Percentiles rank a stretch among this genome's conserved stretches.
phyloP scores from a whole-genome alignment of 2,329 filamentous ascomycete genomes.

The Alternaria gaisen region DNA sequence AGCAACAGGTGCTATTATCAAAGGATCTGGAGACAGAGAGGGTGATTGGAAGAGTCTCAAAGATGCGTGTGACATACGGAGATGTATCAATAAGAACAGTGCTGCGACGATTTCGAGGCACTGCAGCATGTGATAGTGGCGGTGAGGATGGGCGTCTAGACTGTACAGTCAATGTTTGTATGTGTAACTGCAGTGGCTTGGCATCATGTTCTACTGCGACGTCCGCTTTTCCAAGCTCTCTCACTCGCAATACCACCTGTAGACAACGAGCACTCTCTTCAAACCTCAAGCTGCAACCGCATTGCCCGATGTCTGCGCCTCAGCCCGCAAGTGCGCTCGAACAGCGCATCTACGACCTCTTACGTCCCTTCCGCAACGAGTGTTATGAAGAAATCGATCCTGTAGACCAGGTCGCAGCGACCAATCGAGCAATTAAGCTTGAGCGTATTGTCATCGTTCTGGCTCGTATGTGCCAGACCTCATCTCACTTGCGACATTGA shows the following conservation, averaged over 20 bases:
- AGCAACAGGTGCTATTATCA: not conserved
- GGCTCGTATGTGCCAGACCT: not conserved
- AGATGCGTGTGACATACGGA: not conserved
- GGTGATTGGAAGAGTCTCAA: not conserved
- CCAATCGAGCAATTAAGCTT: not conserved
- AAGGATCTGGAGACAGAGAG: not conserved
- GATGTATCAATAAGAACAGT: not conserved
- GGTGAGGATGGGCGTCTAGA: not conserved
- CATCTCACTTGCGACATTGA: rapidly evolving
- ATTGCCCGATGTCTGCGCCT: not conserved
- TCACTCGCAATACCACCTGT: not conserved
- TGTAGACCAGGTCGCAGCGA: not conserved
- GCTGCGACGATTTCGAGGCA: not conserved
- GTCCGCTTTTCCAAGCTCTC: not conserved
- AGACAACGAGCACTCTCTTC: not conserved
- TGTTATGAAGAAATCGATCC: not conserved
- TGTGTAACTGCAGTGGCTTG: not conserved
- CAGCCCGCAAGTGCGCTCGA: constrained; percentile 16
- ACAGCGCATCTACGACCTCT: constrained; percentile 20
- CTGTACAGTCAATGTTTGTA: not conserved
- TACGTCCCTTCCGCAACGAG: constrained; percentile 14
- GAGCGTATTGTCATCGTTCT: not conserved
- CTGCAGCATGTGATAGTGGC: not conserved
- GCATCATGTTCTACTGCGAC: not conserved
- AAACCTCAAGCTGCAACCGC: no score